Conservation (phyloP, 352 stramenopile species). For the Globisporangium megalacanthum region DNA sequence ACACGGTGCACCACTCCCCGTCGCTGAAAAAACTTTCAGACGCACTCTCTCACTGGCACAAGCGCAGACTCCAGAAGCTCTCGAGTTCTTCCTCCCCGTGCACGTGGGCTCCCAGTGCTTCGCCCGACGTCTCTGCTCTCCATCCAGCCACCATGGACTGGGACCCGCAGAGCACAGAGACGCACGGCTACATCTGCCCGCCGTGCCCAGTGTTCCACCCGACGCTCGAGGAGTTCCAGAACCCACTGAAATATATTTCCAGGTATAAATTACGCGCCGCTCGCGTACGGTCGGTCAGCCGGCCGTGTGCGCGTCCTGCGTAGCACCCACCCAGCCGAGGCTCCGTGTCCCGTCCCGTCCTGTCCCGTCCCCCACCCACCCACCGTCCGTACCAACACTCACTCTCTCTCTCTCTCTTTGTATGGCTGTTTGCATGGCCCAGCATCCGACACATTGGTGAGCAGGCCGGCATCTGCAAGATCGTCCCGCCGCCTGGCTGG, state of each 20-base stretch:
- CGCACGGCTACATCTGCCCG: slow-evolving; percentile 77
- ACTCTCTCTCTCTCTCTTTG: slow-evolving; percentile 7
- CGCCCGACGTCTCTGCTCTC: too few species aligned
- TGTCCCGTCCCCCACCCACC: too few species aligned
- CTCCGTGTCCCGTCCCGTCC: too few species aligned
- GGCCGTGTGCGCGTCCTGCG: not conserved
- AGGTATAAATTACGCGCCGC: slow-evolving; percentile 60
- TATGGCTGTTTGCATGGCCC: not conserved
- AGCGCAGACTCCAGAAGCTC: too few species aligned
- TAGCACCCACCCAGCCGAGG: too few species aligned
- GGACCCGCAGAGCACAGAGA: slow-evolving; percentile 42
- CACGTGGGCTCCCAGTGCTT: too few species aligned
- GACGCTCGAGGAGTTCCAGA: slow-evolving; percentile 80
- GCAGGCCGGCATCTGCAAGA: slow-evolving; percentile 97
- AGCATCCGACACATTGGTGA: slow-evolving; percentile 89
- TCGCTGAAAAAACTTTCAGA: too few species aligned
- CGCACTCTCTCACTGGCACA: too few species aligned
- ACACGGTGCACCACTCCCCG: too few species aligned
- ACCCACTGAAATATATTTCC: slow-evolving; percentile 92
- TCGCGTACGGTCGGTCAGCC: not conserved
- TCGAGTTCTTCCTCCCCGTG: too few species aligned
- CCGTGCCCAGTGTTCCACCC: slow-evolving; percentile 85
- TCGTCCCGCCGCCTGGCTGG: slow-evolving; percentile 95
- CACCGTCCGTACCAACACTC: not conserved
- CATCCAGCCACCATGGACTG: slow-evolving; percentile 47